phyloP scores from a whole-genome alignment of 441 rosid species.

The Populus hybrid region DNA sequence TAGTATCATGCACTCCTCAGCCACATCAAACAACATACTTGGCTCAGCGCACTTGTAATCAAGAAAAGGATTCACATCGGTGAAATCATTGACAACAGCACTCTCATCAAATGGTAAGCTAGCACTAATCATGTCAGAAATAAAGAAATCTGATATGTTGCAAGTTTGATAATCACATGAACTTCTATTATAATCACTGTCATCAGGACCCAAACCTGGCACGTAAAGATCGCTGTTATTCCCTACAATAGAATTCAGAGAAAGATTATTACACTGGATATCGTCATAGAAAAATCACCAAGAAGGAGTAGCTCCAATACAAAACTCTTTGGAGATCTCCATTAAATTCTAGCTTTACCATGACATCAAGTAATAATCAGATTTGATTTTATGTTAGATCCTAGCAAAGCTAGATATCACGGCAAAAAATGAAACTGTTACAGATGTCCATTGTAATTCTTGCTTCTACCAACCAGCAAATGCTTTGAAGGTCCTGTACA shows the following conservation, averaged over 20 bases:
- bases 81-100: constrained; percentile 40
- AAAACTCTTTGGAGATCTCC: neutral
- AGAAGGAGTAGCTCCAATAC: neutral
- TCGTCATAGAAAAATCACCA: neutral
- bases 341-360: neutral
- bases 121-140: constrained; percentile 74
- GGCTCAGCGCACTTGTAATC: too few relatives aligned
- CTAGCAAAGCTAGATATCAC: neutral
- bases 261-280: neutral
- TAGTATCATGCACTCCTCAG: too few relatives aligned
- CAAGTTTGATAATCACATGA: constrained; percentile 58
- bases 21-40: too few relatives aligned
- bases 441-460: neutral
- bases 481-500: neutral
- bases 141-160: constrained; percentile 71
- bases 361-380: neutral
- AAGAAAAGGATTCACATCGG: constrained; percentile 16
- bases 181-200: constrained; percentile 43
- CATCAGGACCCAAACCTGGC: constrained; percentile 49
- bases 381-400: neutral
- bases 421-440: neutral
- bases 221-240: constrained; percentile 35
- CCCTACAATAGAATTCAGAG: constrained; percentile 29
- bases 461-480: neutral
- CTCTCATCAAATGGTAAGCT: constrained; percentile 68